Conservation (phyloP, 1,284 basidiomycete genomes). For the Sanguinoderma infundibulare region DNA sequence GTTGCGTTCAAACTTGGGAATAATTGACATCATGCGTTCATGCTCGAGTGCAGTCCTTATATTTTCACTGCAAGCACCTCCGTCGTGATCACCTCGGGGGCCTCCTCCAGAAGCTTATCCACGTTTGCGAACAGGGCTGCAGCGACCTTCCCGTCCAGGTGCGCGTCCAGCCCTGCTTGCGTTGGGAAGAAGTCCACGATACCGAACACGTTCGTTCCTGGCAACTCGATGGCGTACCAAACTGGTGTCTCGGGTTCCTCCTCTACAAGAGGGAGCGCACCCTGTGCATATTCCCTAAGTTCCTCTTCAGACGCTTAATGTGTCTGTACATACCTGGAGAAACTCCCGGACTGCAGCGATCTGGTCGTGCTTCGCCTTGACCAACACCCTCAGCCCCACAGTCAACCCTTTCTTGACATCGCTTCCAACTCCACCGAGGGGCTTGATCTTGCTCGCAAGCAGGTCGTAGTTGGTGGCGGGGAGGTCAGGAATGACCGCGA, state of each 20-base stretch:
- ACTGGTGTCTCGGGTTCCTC: conserved; percentile 40
- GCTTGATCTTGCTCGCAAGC: conserved; percentile 37
- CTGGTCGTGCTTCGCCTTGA: conserved; percentile 43
- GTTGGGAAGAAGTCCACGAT: conserved; percentile 45
- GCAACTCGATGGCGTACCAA: conserved; percentile 46
- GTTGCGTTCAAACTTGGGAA: no score
- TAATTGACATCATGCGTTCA: no score
- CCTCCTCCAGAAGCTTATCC: conserved; percentile 37
- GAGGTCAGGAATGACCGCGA: conserved; percentile 37
- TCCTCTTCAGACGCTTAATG: background rate
- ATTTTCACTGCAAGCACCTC: conserved; percentile 39
- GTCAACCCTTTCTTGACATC: conserved; percentile 36
- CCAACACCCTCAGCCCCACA: conserved; percentile 39
- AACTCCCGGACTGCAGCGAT: conserved; percentile 41
- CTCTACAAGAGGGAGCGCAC: conserved; percentile 41
- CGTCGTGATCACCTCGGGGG: conserved; percentile 39
- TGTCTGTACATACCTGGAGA: conserved; percentile 33
- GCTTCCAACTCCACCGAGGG: conserved; percentile 12
- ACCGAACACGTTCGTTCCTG: conserved; percentile 42
- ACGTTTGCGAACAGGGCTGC: conserved; percentile 41
- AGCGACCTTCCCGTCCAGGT: conserved; percentile 43
- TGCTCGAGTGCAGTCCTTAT: no score
- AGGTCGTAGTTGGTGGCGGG: conserved; percentile 32
- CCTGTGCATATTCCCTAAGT: conserved; percentile 20
- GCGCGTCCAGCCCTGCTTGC: conserved; percentile 39